Base-by-base conservation (phyloP, 345 rosid species). In the Laguncularia racemosa region DNA sequence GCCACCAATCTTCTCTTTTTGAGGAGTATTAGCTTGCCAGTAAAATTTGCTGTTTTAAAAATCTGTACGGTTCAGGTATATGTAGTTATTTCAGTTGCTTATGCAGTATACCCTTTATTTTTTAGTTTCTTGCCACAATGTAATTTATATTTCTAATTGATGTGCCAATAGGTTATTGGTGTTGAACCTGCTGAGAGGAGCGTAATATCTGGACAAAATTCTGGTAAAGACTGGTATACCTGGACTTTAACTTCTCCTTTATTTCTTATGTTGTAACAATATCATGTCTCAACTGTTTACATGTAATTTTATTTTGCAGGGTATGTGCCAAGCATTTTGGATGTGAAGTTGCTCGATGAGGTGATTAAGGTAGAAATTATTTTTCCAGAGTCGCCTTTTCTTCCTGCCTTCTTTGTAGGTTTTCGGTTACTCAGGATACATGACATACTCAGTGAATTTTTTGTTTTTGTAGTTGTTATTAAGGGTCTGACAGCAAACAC, bases 131-230 rank as follows among this genome's bases (percentile, higher is more conserved):
- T 23, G 28, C 5, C 9, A 19, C 3, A 20, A 15, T 33, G 9
- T 48, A 14, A 43, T 23, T 5, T 46, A 4, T 21, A 13, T 14
- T 11, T 15, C 7, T 1, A 13, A 23, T 45, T 28, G 44, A 58
- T 63, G 40, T 33, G 40, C 65, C 16, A 65, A 59, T 70, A 88
- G 96, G 80, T 92, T 40, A 81, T 89, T 44, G 98, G 98, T 2
- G 98, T 89, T 71, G 98, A 92, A 70, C 98, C 95, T 64, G 91
- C 98, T 16, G 98, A 89, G 57, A 81, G 93, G 71, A 92, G 93
- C 75, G 68, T 92, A 55, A 79, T 89, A 58, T 92, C 93, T 28
- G 95, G 96, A 69, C 95, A 86, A 59, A 84, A 75, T 48, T 69
- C 85, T 48, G 98, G 95, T 88, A 62, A 48, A 68, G 47, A 61